These are phyloP conservation scores for Smallanthus sonchifolius DNA, from an alignment of 129 eudicot genomes.

Conservation along the genomic window DNA sequence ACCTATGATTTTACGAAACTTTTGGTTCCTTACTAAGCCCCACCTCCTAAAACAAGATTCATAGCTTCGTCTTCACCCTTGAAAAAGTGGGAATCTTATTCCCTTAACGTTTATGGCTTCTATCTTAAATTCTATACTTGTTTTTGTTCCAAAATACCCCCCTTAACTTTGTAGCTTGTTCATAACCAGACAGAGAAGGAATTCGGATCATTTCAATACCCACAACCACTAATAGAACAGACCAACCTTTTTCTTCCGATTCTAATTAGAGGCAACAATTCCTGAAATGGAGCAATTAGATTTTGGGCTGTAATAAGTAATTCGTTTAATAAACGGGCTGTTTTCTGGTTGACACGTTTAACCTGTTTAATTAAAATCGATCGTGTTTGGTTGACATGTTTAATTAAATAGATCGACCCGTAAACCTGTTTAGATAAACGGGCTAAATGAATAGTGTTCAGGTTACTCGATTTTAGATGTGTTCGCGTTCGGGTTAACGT, in stretches of 20 bases:
- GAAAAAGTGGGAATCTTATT: constrained; percentile 17
- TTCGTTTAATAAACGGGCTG: too few species aligned
- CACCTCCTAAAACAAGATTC: background rate
- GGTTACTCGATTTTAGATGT: background rate
- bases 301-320: too few species aligned
- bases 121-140: background rate
- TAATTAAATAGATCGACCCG: background rate
- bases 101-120: background rate
- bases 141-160: background rate
- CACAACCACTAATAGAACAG: background rate
- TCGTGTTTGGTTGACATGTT: background rate
- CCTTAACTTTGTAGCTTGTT: background rate
- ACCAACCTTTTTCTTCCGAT: background rate
- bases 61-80: constrained; percentile 22
- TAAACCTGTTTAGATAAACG: background rate
- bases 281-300: too few species aligned
- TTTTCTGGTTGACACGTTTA: too few species aligned
- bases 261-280: background rate
- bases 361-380: too few species aligned
- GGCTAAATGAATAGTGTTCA: background rate
- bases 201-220: background rate
- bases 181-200: background rate
- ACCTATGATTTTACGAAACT: background rate
- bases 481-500: background rate
- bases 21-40: background rate